Evolutionary conservation across 164 flowering plant genomes (phyloP).

Genomic region (Berberis thunbergii): DNA sequence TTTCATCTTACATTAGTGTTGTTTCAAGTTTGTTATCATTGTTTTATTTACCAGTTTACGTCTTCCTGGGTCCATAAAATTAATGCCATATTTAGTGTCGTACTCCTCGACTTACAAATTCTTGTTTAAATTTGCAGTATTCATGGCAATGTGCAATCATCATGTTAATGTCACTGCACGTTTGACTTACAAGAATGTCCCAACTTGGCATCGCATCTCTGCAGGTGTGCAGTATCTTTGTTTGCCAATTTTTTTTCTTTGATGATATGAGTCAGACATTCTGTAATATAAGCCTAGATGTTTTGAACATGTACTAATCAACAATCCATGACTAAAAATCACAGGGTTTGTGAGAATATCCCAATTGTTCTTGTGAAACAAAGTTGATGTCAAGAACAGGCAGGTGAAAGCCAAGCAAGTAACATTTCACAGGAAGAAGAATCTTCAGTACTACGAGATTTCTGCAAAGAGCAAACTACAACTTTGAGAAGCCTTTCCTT

Average conservation of each 20-base stretch:
- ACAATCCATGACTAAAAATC: background rate
- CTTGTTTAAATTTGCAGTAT: conserved; percentile 29
- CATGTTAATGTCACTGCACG: conserved; percentile 64
- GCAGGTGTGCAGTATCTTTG: conserved; percentile 27
- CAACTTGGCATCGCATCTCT: conserved; percentile 67
- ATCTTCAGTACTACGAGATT: conserved; percentile 62
- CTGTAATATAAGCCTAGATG: background rate
- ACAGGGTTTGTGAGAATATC: conserved; percentile 58
- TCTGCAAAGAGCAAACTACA: conserved; percentile 68
- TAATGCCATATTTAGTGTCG: background rate
- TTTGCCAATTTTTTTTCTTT: background rate
- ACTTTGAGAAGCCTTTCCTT: conserved; percentile 62
- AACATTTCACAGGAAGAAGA: conserved; percentile 65
- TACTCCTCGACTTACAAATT: background rate
- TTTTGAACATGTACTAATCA: background rate
- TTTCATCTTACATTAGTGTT: too few species aligned
- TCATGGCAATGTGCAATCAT: conserved; percentile 71
- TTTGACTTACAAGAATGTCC: conserved; percentile 63
- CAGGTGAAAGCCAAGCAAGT: conserved; percentile 68
- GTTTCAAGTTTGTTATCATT: too few species aligned
- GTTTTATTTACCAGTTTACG: background rate
- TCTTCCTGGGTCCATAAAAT: background rate
- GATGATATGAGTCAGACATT: background rate
- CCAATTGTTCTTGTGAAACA: conserved; percentile 67
- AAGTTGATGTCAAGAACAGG: conserved; percentile 66